phyloP scores from a whole-genome alignment of 2,329 filamentous ascomycete species.

The Trichophyton schoenleinii region DNA sequence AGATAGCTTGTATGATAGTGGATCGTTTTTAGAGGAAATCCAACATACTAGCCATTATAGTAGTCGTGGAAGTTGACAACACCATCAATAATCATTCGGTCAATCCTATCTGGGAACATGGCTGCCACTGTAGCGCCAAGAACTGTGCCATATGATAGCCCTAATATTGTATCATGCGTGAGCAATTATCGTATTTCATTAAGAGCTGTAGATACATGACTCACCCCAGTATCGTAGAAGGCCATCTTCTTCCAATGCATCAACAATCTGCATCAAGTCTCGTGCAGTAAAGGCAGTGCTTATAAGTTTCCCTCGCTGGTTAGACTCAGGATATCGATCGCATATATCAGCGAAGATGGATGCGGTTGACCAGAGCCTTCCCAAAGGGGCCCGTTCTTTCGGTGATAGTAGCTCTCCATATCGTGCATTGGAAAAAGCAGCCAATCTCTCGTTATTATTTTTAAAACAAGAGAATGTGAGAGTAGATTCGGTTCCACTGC shows the following conservation, averaged over 20 bases:
- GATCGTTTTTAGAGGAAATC: neutral
- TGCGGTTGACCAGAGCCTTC: neutral
- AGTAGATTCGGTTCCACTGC: constrained; percentile 7
- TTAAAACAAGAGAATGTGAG: constrained; percentile 6
- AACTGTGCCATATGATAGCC: constrained; percentile 19
- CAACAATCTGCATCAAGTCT: constrained; percentile 34
- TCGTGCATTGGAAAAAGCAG: neutral
- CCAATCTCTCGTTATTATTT: neutral
- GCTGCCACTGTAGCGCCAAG: constrained; percentile 23
- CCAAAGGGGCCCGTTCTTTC: neutral
- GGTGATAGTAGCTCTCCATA: neutral
- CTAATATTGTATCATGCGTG: constrained; percentile 22
- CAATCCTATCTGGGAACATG: constrained; percentile 32
- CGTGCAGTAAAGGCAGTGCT: constrained; percentile 33
- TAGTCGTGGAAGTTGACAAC: constrained; percentile 18
- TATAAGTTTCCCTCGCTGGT: constrained; percentile 24
- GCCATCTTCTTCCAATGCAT: constrained; percentile 31
- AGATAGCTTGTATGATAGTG: neutral
- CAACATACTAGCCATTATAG: constrained; percentile 11
- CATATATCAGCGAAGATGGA: neutral
- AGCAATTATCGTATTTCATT: neutral
- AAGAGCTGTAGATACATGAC: neutral
- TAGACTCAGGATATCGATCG: constrained; percentile 3
- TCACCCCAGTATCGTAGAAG: constrained; percentile 30
- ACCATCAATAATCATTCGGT: constrained; percentile 28